Evolutionary conservation across 2,329 filamentous ascomycete genomes (phyloP), one percentile per base, ranked within the genome.

Genomic region (Aspergillus ustus): DNA sequence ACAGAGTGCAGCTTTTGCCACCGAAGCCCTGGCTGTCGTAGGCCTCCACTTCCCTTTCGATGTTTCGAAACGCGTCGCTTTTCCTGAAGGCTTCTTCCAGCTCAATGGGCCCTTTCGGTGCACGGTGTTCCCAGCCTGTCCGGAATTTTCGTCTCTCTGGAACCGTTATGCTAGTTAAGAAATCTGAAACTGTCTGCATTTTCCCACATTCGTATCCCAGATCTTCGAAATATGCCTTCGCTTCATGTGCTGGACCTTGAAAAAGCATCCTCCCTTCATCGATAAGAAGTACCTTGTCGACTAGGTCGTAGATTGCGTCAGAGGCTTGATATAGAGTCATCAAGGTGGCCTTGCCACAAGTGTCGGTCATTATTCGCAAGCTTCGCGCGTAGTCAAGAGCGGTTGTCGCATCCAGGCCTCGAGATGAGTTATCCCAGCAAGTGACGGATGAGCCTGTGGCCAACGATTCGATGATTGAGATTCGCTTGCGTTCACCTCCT

Each of bases 211-310:
- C 70, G 68, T 85, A 89, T 8, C 87, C 88, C 13, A 90, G 77
- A 29, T 85, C 81, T 66, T 86, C 82, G 68, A 91, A 89, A 71
- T 89, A 90, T 20, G 80, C 75, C 61, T 82, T 84, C 1, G 88
- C 88, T 40, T 84, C 80, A 11, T 76, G 73, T 1, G 82, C 80
- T 0, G 81, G 84, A 0, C 88, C 88, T 66, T 85, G 84, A 72
- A 83, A 90, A 52, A 89, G 82, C 73, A 87, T 84, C 1, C 86
- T 84, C 0, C 90, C 90, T 63, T 87, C 80, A 63, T 92, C 88
- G 48, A 92, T 89, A 19, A 92, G 83, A 17, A 92, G 75, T 2
- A 92, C 89, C 73, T 92, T 92, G 72, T 93, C 90, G 80, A 92
- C 89, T 28, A 89, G 78, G 56, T 86, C 81, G 69, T 88, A 89